phyloP scores from a whole-genome alignment of 2,329 filamentous ascomycete genomes.

The Ophiostoma montium region DNA sequence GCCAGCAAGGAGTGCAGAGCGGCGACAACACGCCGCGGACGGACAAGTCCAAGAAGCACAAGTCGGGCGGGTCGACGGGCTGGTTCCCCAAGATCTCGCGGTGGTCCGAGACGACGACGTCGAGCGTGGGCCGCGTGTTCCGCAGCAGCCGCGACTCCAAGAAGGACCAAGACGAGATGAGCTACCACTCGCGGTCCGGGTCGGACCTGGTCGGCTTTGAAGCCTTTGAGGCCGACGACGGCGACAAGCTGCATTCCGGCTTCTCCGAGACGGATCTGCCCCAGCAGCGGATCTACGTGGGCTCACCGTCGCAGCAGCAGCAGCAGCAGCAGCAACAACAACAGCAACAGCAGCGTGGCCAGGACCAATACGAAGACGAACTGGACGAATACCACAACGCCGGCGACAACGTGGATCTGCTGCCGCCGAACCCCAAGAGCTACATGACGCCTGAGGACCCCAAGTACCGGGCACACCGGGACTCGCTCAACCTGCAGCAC shows the following conservation, averaged over 20 bases:
- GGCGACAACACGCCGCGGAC: constrained; percentile 67
- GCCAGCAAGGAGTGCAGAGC: constrained; percentile 31
- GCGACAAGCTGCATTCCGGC: constrained; percentile 45
- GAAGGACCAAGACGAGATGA: constrained; percentile 40
- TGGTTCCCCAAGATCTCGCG: constrained; percentile 87
- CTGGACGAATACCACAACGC: constrained; percentile 3
- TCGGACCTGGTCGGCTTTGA: constrained; percentile 59
- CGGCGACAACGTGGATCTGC: constrained; percentile 1
- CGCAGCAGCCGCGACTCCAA: constrained; percentile 51
- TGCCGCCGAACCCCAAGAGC: constrained; percentile 32
- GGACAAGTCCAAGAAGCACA: constrained; percentile 75
- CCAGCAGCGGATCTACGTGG: constrained; percentile 15
- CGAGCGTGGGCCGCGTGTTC: constrained; percentile 68
- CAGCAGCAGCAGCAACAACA: constrained; percentile 1
- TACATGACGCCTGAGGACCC: constrained; percentile 51
- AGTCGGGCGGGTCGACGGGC: constrained; percentile 64
- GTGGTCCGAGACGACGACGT: constrained; percentile 94
- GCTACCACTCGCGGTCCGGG: constrained; percentile 51
- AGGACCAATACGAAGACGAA: constrained; percentile 1
- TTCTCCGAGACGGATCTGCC: constrained; percentile 39
- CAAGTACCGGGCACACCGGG: constrained; percentile 70
- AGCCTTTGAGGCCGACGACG: constrained; percentile 44
- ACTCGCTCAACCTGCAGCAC: constrained; percentile 67
- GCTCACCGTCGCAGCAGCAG: not conserved
- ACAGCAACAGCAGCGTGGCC: not conserved